Evolutionary conservation across 805 yeast species (phyloP).

Genomic region (Teunomyces stri): DNA sequence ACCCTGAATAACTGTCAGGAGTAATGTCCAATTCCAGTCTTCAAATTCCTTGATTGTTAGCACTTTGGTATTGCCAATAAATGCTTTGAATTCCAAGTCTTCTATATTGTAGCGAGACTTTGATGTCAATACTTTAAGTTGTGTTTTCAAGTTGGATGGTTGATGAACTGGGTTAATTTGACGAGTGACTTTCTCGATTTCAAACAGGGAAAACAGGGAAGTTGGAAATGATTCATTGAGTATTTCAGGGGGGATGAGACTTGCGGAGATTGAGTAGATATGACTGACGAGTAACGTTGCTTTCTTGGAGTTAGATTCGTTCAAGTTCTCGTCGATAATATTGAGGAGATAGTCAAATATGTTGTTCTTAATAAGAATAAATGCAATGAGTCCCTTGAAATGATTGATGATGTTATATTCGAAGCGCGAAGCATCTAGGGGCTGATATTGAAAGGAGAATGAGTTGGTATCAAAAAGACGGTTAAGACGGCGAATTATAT

Average conservation of each 20-base stretch:
- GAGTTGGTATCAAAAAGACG: neutral
- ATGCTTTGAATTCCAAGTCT: slow-evolving; percentile 62
- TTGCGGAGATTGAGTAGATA: slow-evolving; percentile 51
- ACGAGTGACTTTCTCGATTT: slow-evolving; percentile 43
- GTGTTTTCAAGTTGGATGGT: slow-evolving; percentile 18
- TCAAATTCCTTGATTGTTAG: slow-evolving; percentile 73
- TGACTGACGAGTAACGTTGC: slow-evolving; percentile 66
- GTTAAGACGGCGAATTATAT: slow-evolving; percentile 9
- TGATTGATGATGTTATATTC: slow-evolving; percentile 55
- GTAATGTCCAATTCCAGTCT: slow-evolving; percentile 84
- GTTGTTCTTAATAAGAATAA: slow-evolving; percentile 51
- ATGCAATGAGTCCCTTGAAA: slow-evolving; percentile 59
- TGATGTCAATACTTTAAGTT: slow-evolving; percentile 20
- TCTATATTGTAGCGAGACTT: slow-evolving; percentile 39
- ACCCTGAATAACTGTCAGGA: slow-evolving; percentile 73
- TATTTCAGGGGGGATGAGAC: slow-evolving; percentile 51
- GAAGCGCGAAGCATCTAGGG: slow-evolving; percentile 28
- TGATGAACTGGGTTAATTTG: neutral
- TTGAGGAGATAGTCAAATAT: slow-evolving; percentile 48
- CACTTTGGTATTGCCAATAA: slow-evolving; percentile 68
- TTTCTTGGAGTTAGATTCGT: slow-evolving; percentile 50
- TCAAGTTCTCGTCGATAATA: slow-evolving; percentile 41
- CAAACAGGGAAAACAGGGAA: slow-evolving; percentile 27
- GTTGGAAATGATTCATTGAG: slow-evolving; percentile 12
- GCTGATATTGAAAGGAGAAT: slow-evolving; percentile 12